Evolutionary conservation across 352 stramenopile species (phyloP), one percentile per base, ranked within the genome.

Genomic region (Pythium sp.): DNA sequence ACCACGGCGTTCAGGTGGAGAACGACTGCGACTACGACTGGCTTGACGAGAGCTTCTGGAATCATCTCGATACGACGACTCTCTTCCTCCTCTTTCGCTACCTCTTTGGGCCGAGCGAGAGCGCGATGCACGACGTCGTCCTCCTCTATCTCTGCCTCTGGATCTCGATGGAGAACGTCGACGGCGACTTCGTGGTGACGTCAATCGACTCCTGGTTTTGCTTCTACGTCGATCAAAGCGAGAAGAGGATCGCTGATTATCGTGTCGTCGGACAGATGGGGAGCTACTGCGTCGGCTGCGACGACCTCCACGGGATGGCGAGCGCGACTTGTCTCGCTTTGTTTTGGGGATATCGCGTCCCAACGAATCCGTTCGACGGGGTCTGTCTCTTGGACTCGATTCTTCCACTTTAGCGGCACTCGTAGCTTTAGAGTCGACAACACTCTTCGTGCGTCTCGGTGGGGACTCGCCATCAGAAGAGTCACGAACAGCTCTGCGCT

Each of bases 111-210:
- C 34, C 4, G 65, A 71, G 7, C 58, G 49, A 28, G 58, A 71
- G 47, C 65, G 65, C 20, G 60, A 66, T 3, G 12, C 14, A 22
- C 60, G 46, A 58, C 46, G 30, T 30, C 41, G 4, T n/a, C 15
- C 41, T 49, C 20, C 12, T 22, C 43, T 46, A 5, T 18, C 32
- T 36, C 6, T 53, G 56, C 69, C 70, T 20, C 63, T 58, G 5
- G 70, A 78, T 54, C 72, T 68, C 41, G 77, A 87, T 11, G 49
- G 65, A 49, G 75, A 77, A 12, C 56, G 68, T 49, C 41, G 43
- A 12, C 61, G 65, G n/a, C 57, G 54, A 3, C 72, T 58, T 8
- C 51, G 62, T 41, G 57, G 65, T 2, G 53, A 66, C 20, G 38
- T 5, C 18, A 51, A 72, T 43, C 49, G 51, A 24, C 47, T 63